These are phyloP conservation scores for Hibiscus syriacus DNA, from an alignment of 345 rosid species.

Conservation along the genomic window DNA sequence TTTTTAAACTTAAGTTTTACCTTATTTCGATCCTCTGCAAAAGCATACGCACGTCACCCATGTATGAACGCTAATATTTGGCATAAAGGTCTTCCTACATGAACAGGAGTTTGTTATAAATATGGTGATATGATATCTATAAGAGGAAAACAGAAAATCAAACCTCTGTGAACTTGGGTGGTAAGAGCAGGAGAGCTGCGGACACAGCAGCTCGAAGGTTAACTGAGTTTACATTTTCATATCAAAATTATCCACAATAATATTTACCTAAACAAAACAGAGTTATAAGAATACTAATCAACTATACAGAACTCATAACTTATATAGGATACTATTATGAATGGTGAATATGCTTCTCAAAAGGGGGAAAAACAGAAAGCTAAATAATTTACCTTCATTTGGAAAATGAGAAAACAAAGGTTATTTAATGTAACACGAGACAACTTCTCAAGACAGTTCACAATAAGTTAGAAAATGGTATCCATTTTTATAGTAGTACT, in stretches of 20 bases:
- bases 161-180: slow-evolving; percentile 76
- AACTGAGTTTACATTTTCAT: slow-evolving; percentile 43
- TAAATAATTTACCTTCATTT: neutral
- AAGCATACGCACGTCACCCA: slow-evolving; percentile 86
- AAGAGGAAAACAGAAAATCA: slow-evolving; percentile 8
- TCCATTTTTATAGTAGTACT: neutral
- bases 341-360: neutral
- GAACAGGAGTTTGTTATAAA: slow-evolving; percentile 13
- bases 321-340: neutral
- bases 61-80: slow-evolving; percentile 81
- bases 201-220: slow-evolving; percentile 78
- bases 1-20: slow-evolving; percentile 23
- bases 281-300: neutral
- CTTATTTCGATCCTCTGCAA: slow-evolving; percentile 85
- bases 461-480: too few relatives aligned
- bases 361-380: neutral
- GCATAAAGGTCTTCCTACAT: slow-evolving; percentile 75
- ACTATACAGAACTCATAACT: neutral
- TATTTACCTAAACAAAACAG: slow-evolving; percentile 42
- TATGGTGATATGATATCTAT: neutral
- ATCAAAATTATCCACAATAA: slow-evolving; percentile 70
- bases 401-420: neutral
- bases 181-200: slow-evolving; percentile 87
- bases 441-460: too few relatives aligned
- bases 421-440: too few relatives aligned